A percentile compares a stretch with the other conserved stretches of the same genome.
Conservation (phyloP, 371 early-diverging fungal species). For the Chytridium lagenaria region DNA sequence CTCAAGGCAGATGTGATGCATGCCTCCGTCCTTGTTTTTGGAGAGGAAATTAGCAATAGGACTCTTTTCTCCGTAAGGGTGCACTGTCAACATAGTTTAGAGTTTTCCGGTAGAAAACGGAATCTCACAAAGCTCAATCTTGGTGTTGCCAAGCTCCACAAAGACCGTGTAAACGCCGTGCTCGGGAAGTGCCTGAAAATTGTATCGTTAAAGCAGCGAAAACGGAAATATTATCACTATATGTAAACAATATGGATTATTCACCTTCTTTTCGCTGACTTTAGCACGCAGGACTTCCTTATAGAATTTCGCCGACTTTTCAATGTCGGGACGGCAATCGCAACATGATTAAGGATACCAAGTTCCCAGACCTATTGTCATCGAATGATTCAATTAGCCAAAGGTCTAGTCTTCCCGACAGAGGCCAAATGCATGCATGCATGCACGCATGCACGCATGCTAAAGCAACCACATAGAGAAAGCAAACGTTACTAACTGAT, state of each 20-base stretch:
- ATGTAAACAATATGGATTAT: background rate
- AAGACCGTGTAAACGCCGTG: constrained; percentile 86
- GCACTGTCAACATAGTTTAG: no score
- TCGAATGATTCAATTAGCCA: background rate
- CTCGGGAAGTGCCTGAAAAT: constrained; percentile 67
- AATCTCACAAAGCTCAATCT: constrained; percentile 70
- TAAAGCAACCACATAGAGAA: no score
- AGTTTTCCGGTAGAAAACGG: background rate
- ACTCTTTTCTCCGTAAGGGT: constrained; percentile 72
- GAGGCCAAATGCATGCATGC: background rate
- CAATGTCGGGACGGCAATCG: constrained; percentile 80
- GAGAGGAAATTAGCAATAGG: constrained; percentile 77
- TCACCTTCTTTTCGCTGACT: constrained; percentile 66
- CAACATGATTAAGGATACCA: constrained; percentile 80
- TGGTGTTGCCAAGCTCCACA: constrained; percentile 80
- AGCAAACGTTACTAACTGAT: no score
- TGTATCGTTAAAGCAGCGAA: background rate
- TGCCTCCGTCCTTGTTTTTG: constrained; percentile 78
- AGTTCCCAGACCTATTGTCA: constrained; percentile 59
- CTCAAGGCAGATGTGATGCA: constrained; percentile 82
- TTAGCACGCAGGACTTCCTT: constrained; percentile 68
- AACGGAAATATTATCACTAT: background rate
- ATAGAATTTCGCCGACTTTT: constrained; percentile 70
- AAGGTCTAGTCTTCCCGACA: background rate
- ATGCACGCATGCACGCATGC: no score